Percentiles rank a stretch among this genome's conserved stretches.
phyloP scores from a whole-genome alignment of 371 early-diverging fungal species.

The Umbelopsis sp. region DNA sequence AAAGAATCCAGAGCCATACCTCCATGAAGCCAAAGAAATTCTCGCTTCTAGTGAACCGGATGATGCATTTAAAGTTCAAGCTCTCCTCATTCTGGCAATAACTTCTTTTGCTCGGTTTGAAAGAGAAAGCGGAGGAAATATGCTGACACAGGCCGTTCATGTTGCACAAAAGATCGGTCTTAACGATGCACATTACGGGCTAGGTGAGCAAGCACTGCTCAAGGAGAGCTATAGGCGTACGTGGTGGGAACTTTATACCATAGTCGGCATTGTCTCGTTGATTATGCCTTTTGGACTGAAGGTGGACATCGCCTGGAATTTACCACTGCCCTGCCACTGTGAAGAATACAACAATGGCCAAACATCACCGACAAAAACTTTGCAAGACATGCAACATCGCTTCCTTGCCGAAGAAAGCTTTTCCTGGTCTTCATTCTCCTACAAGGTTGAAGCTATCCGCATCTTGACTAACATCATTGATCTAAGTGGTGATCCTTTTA shows the following conservation, averaged over 20 bases:
- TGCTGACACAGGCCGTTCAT: not conserved
- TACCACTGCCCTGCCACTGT: constrained; percentile 8
- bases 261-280: not conserved
- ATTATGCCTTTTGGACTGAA: not conserved
- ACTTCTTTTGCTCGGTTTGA: constrained; percentile 4
- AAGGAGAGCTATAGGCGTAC: constrained; percentile 8
- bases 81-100: constrained; percentile 1
- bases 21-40: not conserved
- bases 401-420: not conserved
- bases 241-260: constrained; percentile 5
- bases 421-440: constrained; percentile 1
- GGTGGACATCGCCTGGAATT: not conserved
- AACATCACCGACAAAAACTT: not conserved
- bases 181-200: not conserved
- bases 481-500: not conserved
- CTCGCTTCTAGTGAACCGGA: not conserved
- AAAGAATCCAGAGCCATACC: not conserved
- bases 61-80: not conserved
- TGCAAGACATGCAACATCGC: constrained; percentile 3
- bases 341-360: constrained; percentile 13
- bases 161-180: constrained; percentile 1
- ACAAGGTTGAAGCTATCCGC: constrained; percentile 3
- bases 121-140: constrained; percentile 2
- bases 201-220: not conserved
- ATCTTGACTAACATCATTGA: not conserved